A percentile compares a stretch with the other conserved stretches of the same genome.
Conservation (phyloP, 2,329 filamentous ascomycete genomes). For the Penicillium freii region DNA sequence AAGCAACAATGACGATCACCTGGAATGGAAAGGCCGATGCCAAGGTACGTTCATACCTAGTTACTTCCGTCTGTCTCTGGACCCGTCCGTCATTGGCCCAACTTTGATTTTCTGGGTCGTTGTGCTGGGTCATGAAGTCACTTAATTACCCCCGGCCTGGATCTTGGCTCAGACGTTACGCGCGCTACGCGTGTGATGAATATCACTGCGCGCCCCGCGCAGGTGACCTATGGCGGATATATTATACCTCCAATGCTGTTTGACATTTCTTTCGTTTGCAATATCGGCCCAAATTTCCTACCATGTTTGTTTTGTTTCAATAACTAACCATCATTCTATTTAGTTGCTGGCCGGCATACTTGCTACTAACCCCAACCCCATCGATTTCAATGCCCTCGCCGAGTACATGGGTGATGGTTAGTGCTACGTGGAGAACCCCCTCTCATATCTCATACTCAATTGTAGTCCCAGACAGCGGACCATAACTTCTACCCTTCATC, state of each 20-base stretch:
- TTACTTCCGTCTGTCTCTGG: too few species aligned
- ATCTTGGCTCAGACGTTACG: too few species aligned
- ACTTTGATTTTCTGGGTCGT: background rate
- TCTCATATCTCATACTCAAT: background rate
- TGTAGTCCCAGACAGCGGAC: background rate
- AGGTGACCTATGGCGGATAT: background rate
- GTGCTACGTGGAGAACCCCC: background rate
- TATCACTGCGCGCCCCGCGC: too few species aligned
- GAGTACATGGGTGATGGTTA: background rate
- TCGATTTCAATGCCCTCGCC: background rate
- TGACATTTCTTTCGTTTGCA: background rate
- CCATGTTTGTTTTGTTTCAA: background rate
- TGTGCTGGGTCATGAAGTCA: background rate
- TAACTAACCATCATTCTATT: background rate
- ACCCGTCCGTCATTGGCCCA: background rate
- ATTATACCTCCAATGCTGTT: background rate
- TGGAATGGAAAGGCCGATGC: background rate
- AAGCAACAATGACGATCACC: background rate
- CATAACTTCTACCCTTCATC: background rate
- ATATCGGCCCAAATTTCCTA: too few species aligned
- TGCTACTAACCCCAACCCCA: background rate
- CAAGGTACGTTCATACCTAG: background rate
- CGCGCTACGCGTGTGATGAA: too few species aligned
- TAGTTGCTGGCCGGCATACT: background rate
- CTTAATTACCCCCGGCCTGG: too few species aligned